A percentile compares a stretch with the other conserved stretches of the same genome.
These are phyloP conservation scores for Pythium sp. DNA, from an alignment of 352 stramenopile species.

Conservation along the genomic window DNA sequence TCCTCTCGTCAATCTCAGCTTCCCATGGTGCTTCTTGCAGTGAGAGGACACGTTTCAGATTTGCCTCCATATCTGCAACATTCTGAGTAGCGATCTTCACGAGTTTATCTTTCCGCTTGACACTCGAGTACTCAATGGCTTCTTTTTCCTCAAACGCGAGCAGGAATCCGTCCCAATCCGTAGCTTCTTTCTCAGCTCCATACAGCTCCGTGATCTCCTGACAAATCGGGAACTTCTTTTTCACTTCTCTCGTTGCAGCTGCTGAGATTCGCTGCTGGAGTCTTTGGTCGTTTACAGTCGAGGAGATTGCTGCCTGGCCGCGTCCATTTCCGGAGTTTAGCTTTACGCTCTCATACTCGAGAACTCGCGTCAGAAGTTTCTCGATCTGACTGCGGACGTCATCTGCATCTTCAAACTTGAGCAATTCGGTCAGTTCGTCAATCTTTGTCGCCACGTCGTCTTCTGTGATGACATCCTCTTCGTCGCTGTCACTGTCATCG, in stretches of 20 bases:
- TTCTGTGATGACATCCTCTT: conserved; percentile 28
- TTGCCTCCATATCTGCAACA: conserved; percentile 31
- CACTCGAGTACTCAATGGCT: conserved; percentile 29
- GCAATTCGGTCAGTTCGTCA: conserved; percentile 35
- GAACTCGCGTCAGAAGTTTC: conserved; percentile 31
- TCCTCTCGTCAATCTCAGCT: neutral
- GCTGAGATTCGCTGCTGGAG: conserved; percentile 35
- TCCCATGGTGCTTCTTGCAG: conserved; percentile 22
- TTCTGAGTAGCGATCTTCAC: conserved; percentile 48
- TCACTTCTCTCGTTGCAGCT: conserved; percentile 56
- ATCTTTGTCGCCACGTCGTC: conserved; percentile 48
- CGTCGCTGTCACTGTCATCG: conserved; percentile 26
- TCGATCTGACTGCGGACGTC: conserved; percentile 40
- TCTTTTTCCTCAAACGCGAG: conserved; percentile 40
- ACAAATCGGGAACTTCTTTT: conserved; percentile 35
- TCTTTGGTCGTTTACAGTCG: conserved; percentile 25
- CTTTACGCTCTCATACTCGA: conserved; percentile 37
- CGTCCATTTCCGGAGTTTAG: conserved; percentile 36
- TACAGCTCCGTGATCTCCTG: conserved; percentile 25
- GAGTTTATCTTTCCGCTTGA: conserved; percentile 54
- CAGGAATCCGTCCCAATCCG: conserved; percentile 40
- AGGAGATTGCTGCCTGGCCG: conserved; percentile 31
- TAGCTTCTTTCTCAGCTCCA: neutral
- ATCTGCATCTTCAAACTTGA: conserved; percentile 34
- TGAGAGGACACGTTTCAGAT: conserved; percentile 21